phyloP scores from a whole-genome alignment of 169 alveolate genomes.

The Theileria luwenshuni region DNA sequence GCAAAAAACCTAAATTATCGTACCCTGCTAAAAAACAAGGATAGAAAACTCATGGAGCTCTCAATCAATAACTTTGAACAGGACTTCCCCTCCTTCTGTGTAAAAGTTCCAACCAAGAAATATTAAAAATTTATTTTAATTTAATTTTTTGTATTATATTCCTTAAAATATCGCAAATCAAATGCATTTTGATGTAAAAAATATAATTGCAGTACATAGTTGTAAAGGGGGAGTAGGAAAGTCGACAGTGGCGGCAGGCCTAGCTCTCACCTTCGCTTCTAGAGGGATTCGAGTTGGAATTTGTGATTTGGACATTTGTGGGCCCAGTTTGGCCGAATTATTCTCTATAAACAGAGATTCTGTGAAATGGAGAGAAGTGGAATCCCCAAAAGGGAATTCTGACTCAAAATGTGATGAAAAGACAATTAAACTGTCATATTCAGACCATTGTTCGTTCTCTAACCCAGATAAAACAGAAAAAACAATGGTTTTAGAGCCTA shows the following conservation, averaged over 20 bases:
- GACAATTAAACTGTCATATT: background rate
- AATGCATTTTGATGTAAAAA: constrained; percentile 45
- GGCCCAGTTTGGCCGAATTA: constrained; percentile 94
- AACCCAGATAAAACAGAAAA: constrained; percentile 5
- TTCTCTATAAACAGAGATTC: constrained; percentile 74
- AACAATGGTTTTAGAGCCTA: constrained; percentile 66
- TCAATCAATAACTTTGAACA: constrained; percentile 37
- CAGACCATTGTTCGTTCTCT: background rate
- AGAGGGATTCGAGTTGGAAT: constrained; percentile 91
- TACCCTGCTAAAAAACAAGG: constrained; percentile 49
- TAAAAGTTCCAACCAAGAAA: constrained; percentile 40
- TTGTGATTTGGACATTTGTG: constrained; percentile 95
- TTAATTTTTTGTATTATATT: background rate
- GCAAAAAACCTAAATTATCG: constrained; percentile 51
- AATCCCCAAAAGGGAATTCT: constrained; percentile 19
- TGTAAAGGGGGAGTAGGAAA: constrained; percentile 99
- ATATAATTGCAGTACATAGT: constrained; percentile 80
- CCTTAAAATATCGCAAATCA: background rate
- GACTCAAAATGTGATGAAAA: constrained; percentile 10
- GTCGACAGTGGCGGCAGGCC: constrained; percentile 86
- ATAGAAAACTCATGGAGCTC: constrained; percentile 49
- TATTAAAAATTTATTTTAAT: background rate
- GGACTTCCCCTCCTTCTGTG: constrained; percentile 31
- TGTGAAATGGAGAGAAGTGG: constrained; percentile 64
- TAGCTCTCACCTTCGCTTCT: constrained; percentile 87